Evolutionary conservation across 1,139 yeast genomes (phyloP), one percentile per base, ranked within the genome.

Genomic region (Hyphopichia burtonii): DNA sequence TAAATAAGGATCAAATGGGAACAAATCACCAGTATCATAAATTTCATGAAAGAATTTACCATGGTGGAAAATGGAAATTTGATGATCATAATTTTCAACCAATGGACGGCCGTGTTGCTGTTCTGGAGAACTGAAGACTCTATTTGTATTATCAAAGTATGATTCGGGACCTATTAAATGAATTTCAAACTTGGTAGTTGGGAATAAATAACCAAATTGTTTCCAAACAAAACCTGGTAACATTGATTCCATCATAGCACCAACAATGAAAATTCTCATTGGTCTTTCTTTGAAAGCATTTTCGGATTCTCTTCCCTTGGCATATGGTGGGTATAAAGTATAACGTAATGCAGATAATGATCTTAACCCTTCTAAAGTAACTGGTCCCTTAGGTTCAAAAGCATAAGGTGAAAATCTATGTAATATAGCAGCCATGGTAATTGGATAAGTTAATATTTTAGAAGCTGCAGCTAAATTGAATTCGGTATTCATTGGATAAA

Each of bases 1-100:
- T 61, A 88, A 77, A 64, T 91, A 93, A 34, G 99, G 99, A 63
- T 93, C 99, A 62, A 91, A 93, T 14, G 99, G 99, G 83, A 90
- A 89, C 61, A 93, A 85, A 65, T 91, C 97, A 54, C 93, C 95
- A 44, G 87, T 84, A 53, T 89, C 89, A 64, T 93, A 96, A 45
- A 86, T 74, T 40, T 86, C 93, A 59, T 90, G 90, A 80, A 93
- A 93, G 63, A 85, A 91, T 56, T 86, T 86, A 2, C 98, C 87
- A 63, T 91, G 96, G 65, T 86, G 86, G 46, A 85, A 80, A 51
- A 91, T 74, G 25, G 86, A 74, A 58, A 93, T 66, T 47, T 86
- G 83, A 41, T 82, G 86, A 63, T 89, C 96, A 42, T 86, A 71
- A 58, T 94, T 78, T 55, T 82, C 81, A 28, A 83, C 80, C 31